These are phyloP conservation scores for Pachysandra terminalis DNA, from an alignment of 164 flowering plant genomes.

Conservation along the genomic window DNA sequence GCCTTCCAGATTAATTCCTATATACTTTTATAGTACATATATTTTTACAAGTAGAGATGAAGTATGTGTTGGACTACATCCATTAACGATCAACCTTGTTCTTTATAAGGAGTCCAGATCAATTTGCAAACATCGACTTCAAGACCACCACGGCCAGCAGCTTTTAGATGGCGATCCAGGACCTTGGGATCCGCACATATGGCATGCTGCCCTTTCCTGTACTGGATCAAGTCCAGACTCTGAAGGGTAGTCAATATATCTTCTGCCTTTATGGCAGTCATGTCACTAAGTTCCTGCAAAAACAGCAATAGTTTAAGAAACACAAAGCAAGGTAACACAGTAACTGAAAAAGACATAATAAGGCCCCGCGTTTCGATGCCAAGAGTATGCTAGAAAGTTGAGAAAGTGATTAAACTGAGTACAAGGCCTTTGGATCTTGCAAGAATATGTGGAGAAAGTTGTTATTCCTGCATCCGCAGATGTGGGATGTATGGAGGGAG, in stretches of 20 bases:
- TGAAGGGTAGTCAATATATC: slow-evolving; percentile 86
- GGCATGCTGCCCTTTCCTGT: slow-evolving; percentile 95
- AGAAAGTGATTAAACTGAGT: too few relatives aligned
- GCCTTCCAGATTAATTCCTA: too few relatives aligned
- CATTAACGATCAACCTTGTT: slow-evolving; percentile 50
- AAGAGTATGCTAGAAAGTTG: too few relatives aligned
- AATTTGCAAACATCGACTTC: slow-evolving; percentile 93
- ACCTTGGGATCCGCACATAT: slow-evolving; percentile 98
- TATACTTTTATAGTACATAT: too few relatives aligned
- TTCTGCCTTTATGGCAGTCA: slow-evolving; percentile 93
- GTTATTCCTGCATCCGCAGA: too few relatives aligned
- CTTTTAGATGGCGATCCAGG: slow-evolving; percentile 91
- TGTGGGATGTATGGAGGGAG: too few relatives aligned
- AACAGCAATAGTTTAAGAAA: not conserved
- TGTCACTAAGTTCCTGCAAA: slow-evolving; percentile 92
- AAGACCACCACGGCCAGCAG: slow-evolving; percentile 96
- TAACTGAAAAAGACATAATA: not conserved
- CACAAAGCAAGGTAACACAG: too few relatives aligned
- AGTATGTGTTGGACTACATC: too few relatives aligned
- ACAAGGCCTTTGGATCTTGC: too few relatives aligned
- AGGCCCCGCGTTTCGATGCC: too few relatives aligned
- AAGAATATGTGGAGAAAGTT: too few relatives aligned
- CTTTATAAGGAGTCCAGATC: slow-evolving; percentile 98
- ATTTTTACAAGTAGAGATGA: too few relatives aligned
- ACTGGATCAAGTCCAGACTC: slow-evolving; percentile 86